Conservation (phyloP, 306 rosid species). For the Carpinus viminea region DNA sequence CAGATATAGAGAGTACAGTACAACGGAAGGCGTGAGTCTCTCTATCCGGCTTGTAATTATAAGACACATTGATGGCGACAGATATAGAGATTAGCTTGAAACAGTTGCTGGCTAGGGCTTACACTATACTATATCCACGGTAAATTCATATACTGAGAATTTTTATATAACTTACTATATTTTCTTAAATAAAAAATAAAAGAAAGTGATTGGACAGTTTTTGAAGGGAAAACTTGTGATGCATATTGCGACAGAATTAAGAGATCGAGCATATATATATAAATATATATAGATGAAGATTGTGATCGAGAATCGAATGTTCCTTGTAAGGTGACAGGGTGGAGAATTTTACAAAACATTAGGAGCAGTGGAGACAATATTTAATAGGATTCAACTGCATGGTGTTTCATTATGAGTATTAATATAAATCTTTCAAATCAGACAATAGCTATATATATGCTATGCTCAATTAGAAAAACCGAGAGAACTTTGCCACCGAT, state of each 20-base stretch:
- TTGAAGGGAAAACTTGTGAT: background rate
- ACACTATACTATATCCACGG: too few relatives aligned
- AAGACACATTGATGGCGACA: slow-evolving; percentile 26
- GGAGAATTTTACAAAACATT: background rate
- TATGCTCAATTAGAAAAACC: slow-evolving; percentile 10
- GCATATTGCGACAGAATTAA: background rate
- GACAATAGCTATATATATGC: background rate
- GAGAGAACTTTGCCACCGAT: slow-evolving; percentile 19
- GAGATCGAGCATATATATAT: background rate
- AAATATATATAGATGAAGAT: background rate
- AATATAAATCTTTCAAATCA: slow-evolving; percentile 17
- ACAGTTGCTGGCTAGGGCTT: background rate
- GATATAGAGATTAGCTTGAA: slow-evolving; percentile 21
- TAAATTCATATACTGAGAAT: too few relatives aligned
- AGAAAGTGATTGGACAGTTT: background rate
- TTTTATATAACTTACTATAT: too few relatives aligned
- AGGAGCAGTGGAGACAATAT: background rate
- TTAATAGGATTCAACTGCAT: background rate
- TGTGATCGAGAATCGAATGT: background rate
- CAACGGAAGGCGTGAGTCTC: slow-evolving; percentile 38
- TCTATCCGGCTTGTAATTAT: slow-evolving; percentile 32
- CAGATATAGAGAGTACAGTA: slow-evolving; percentile 39
- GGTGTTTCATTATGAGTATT: background rate
- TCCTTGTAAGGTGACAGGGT: background rate
- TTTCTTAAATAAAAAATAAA: background rate